Base-by-base conservation (phyloP, 441 rosid genomes). In the Capsella rubella region DNA sequence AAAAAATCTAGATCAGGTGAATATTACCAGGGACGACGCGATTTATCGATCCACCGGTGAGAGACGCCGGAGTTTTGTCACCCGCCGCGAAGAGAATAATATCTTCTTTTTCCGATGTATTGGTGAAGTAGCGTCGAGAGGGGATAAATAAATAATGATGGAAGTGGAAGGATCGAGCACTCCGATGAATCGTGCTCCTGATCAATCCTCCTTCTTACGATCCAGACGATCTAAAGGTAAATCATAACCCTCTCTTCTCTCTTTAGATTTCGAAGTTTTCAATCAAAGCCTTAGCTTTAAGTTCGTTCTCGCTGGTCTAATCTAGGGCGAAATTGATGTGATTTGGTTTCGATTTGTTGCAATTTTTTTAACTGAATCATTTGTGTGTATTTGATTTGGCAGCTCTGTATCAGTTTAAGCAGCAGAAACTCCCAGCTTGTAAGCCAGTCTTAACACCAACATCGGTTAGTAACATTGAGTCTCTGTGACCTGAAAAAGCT, bases 401-500 rank as follows among this genome's bases (percentile, higher is more conserved):
- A 89, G 97, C 81, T 80, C 65, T 89, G 32, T 57, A 82, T 78
- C 82, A 83, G 72, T 93, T 93, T 77, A 90, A 84, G 60, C 98
- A 90, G 73, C 98, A 93, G 79, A 79, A 53, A 34, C 98, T 93
- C 57, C 90, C 97, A 40, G 95, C 97, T 79, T 90, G 95, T 84
- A 89, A 90, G 79, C 98, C 97, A 60, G 96, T 88, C 15, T 84
- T 90, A 58, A 88, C 91, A 28, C 95, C 93, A 77, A 49, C 83
- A 69, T 89, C 87, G 92, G 93, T 90, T 69, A 80, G 91, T 84
- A 64, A 65, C 27, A 32, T 21, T 53, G 31, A 29, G 56, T 51
- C 50, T n/a, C 12, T 39, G 40, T 56, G 27, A 46, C 49, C 50
- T 16, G 5, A n/a, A 58, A 29, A 29, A 31, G 61, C 39, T 56